Percentiles rank a stretch among this genome's conserved stretches.
These are phyloP conservation scores for Syzygium syzygioides DNA, from an alignment of 441 rosid genomes.

Conservation along the genomic window DNA sequence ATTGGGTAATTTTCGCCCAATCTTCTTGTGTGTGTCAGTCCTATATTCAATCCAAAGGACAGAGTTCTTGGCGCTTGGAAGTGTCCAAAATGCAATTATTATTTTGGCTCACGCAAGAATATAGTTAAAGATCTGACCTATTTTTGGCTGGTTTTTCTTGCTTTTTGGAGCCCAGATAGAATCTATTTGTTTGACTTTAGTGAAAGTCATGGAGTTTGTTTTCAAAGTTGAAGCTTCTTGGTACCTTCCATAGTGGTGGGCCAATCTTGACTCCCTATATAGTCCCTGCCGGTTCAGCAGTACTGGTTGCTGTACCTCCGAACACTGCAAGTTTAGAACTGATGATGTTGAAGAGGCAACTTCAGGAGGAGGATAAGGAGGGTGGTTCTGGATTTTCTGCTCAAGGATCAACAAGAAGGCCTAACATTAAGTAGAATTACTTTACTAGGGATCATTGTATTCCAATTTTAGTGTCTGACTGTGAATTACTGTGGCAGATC, in stretches of 20 bases:
- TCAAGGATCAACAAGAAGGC: constrained; percentile 21
- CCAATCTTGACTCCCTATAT: too few species aligned
- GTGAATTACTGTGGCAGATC: background rate
- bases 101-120: background rate
- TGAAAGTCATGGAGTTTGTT: too few species aligned
- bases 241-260: too few species aligned
- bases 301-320: too few species aligned
- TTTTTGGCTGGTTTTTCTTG: background rate
- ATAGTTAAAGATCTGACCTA: background rate
- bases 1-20: background rate
- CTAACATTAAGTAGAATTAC: constrained; percentile 34
- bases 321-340: too few species aligned
- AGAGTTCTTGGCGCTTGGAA: background rate
- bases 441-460: background rate
- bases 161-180: background rate
- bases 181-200: too few species aligned
- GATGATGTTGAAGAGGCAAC: too few species aligned
- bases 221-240: too few species aligned
- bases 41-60: background rate
- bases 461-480: background rate
- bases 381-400: constrained; percentile 10
- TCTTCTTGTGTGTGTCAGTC: background rate
- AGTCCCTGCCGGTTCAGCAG: too few species aligned
- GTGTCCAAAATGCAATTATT: constrained; percentile 3
- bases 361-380: constrained; percentile 22